Conservation (phyloP, 202 grass and related monocot genomes). For the Carex arenaria region DNA sequence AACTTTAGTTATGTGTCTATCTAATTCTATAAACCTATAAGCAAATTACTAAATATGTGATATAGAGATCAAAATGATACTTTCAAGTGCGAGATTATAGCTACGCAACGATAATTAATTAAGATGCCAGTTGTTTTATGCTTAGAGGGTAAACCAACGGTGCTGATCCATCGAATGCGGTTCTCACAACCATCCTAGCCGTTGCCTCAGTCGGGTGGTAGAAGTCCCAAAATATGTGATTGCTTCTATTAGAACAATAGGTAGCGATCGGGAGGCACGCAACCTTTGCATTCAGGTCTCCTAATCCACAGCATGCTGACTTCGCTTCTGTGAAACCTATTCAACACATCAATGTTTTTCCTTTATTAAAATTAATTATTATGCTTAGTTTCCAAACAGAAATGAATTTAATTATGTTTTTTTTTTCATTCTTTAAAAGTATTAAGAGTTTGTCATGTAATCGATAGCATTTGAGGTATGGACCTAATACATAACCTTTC, state of each 20-base stretch:
- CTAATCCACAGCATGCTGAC: constrained; percentile 48
- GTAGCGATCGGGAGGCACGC: constrained; percentile 29
- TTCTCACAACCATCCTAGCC: constrained; percentile 17
- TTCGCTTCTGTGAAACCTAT: constrained; percentile 41
- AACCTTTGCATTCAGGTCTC: constrained; percentile 38
- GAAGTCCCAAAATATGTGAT: constrained; percentile 47
- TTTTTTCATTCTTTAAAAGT: too few species aligned
- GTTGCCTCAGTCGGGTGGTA: constrained; percentile 43
- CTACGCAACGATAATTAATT: neutral
- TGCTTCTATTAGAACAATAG: constrained; percentile 32
- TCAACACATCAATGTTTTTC: neutral
- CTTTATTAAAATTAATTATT: too few species aligned
- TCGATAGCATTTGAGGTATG: too few species aligned
- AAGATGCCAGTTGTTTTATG: constrained; percentile 27
- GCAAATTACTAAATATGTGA: neutral
- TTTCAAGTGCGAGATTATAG: neutral
- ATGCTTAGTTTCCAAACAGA: neutral
- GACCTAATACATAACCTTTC: too few species aligned
- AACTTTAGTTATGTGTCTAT: neutral
- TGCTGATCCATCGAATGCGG: constrained; percentile 25
- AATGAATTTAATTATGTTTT: neutral
- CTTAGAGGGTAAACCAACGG: constrained; percentile 34
- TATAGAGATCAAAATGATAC: neutral
- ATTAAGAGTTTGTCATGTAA: neutral
- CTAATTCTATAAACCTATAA: neutral